Conservation (phyloP, 768 basidiomycete genomes). For the Mycena maculata region DNA sequence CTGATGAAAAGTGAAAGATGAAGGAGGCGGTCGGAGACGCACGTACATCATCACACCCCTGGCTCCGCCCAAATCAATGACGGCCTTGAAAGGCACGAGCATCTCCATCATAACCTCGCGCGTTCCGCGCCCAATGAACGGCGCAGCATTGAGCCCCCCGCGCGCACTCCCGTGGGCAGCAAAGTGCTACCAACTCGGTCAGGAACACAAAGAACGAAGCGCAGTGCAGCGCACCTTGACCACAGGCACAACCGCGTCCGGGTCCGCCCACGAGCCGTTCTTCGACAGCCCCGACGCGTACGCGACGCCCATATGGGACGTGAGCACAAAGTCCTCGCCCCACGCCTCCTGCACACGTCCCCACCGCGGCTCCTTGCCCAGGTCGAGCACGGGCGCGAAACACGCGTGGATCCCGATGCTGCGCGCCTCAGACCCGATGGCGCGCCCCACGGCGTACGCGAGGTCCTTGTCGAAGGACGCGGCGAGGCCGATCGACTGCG, state of each 20-base stretch:
- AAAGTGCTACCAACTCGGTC: constrained; percentile 35
- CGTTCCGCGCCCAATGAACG: constrained; percentile 36
- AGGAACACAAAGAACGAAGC: not conserved
- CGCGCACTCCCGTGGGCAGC: constrained; percentile 39
- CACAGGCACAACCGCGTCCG: constrained; percentile 42
- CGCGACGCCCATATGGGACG: constrained; percentile 41
- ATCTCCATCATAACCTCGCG: constrained; percentile 40
- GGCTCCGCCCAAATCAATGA: constrained; percentile 37
- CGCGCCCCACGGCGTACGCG: constrained; percentile 38
- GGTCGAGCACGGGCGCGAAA: constrained; percentile 40
- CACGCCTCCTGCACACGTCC: constrained; percentile 41
- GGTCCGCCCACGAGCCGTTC: constrained; percentile 38
- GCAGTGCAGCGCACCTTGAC: constrained; percentile 34
- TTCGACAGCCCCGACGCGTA: constrained; percentile 40
- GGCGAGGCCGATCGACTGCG: constrained; percentile 38
- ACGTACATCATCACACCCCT: constrained; percentile 41
- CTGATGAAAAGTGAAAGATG: constrained; percentile 18
- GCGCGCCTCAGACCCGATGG: constrained; percentile 40
- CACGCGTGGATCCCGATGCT: constrained; percentile 42
- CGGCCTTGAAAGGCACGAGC: constrained; percentile 42
- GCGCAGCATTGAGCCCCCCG: constrained; percentile 39
- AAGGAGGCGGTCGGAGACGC: not conserved
- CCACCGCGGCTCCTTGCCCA: constrained; percentile 44
- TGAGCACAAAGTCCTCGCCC: constrained; percentile 42
- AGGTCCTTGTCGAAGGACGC: constrained; percentile 39